Base-by-base conservation (phyloP, 2,329 filamentous ascomycete genomes). In the Pochonia chlamydosporia region DNA sequence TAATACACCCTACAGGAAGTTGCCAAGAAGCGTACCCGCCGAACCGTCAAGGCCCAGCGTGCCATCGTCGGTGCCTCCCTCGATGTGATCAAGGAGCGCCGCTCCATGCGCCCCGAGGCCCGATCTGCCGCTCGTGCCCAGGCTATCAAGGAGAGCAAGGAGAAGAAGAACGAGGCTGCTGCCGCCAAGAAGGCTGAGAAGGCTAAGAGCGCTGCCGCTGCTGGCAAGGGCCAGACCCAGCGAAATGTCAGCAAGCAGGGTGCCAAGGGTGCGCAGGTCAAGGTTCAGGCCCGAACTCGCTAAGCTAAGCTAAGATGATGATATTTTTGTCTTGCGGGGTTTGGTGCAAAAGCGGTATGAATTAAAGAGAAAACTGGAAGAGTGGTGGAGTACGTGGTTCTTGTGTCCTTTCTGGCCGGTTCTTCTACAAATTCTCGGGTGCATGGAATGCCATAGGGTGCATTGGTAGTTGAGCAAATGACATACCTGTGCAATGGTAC, bases 21-120 rank as follows among this genome's bases (percentile, higher is more conserved):
- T 70, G 90, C 92, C 81, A 99, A 99, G 88, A 97, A 97, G 87
- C 91, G 93, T 71, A 90, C 90, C 62, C 93, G 93, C 81, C 89
- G 90, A 71, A 89, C 89, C 68, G 89, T 99, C 78, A 99, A 99
- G 88, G 75, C 88, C 74, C 93, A 99, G 84, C 91, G 93, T 81
- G 92, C 87, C 71, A 95, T 99, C 74, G 93, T 99, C 64, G 93
- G 93, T 83, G 93, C 93, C 63, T 96, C 93, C 57, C 91, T 99
- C 74, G 93, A 99, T 72, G 90, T 97, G 69, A 97, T 99, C 84
- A 97, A 96, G 86, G 93, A 99, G 85, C 89, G 89, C 79, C 91
- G 93, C 69, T 75, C 82, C 64, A 85, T 89, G 82, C 89, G 93
- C 73, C 93, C 93, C 63, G 93, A 97, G 81, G 92, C 90, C 70